These are phyloP conservation scores for Trametes coccinea DNA, from an alignment of 768 basidiomycete species.

Conservation along the genomic window DNA sequence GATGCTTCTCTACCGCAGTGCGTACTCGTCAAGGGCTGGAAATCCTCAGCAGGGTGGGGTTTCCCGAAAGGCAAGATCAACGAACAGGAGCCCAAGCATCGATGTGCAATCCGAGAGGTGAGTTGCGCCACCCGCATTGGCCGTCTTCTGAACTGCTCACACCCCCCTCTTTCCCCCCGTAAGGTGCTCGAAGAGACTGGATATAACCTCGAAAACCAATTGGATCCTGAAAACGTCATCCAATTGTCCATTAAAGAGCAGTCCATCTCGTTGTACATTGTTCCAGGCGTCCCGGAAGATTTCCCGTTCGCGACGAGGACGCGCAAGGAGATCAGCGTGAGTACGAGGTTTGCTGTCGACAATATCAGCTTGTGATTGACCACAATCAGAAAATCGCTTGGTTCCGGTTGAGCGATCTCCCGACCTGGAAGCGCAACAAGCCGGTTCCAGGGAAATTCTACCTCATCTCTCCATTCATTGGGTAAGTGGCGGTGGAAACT, in stretches of 20 bases:
- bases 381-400: slow-evolving; percentile 86
- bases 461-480: slow-evolving; percentile 92
- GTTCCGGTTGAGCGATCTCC: slow-evolving; percentile 87
- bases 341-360: slow-evolving; percentile 25
- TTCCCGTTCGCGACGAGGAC: slow-evolving; percentile 92
- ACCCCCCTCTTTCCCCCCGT: slow-evolving; percentile 2
- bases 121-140: slow-evolving; percentile 24
- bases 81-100: slow-evolving; percentile 78
- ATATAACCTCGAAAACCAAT: slow-evolving; percentile 75
- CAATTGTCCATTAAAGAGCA: slow-evolving; percentile 89
- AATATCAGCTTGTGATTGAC: slow-evolving; percentile 22
- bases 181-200: slow-evolving; percentile 98
- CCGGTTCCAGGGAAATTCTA: slow-evolving; percentile 81
- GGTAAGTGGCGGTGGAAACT: slow-evolving; percentile 38
- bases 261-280: slow-evolving; percentile 86
- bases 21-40: slow-evolving; percentile 98
- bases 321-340: slow-evolving; percentile 96
- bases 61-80: slow-evolving; percentile 99
- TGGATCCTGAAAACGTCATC: slow-evolving; percentile 69
- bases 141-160: slow-evolving; percentile 11
- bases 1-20: slow-evolving; percentile 52
- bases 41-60: slow-evolving; percentile 95
- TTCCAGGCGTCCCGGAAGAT: slow-evolving; percentile 84
- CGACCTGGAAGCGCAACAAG: slow-evolving; percentile 87
- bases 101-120: slow-evolving; percentile 93